Evolutionary conservation across 139 green algal species (phyloP).

Genomic region (Closterium sp.): DNA sequence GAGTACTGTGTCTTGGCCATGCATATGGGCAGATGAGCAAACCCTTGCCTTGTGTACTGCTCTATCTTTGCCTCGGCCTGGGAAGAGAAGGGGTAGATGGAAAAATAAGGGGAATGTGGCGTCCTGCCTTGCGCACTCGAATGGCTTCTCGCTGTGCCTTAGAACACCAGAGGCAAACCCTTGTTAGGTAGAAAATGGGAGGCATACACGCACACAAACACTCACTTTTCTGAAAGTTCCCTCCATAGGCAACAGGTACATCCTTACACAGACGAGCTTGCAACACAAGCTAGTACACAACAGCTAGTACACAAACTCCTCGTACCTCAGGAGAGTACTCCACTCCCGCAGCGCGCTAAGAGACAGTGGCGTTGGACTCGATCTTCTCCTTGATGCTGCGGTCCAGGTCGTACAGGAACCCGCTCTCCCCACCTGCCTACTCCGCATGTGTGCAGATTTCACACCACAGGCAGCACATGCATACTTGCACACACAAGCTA

Average conservation of each 20-base stretch:
- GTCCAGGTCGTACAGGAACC: conserved; percentile 80
- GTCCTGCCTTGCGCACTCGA: neutral
- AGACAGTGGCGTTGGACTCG: conserved; percentile 79
- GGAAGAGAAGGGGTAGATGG: neutral
- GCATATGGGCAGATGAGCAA: conserved; percentile 91
- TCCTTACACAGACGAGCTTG: neutral
- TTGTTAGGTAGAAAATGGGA: neutral
- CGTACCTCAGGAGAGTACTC: too few species aligned
- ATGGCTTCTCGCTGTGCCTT: neutral
- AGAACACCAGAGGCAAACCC: neutral
- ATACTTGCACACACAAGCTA: too few species aligned
- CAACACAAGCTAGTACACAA: neutral
- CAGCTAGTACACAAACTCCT: too few species aligned
- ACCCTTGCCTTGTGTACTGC: conserved; percentile 80
- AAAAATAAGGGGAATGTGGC: neutral
- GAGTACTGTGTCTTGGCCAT: conserved; percentile 99
- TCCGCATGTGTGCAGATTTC: too few species aligned
- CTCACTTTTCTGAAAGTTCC: neutral
- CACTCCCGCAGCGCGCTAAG: conserved; percentile 83
- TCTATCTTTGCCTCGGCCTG: conserved; percentile 66
- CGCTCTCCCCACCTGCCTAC: conserved; percentile 81
- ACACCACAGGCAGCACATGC: too few species aligned
- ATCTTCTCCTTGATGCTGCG: conserved; percentile 92
- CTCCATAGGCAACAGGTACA: neutral
- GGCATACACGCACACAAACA: neutral